These are phyloP conservation scores for Nakaseomyces bracarensis DNA, from an alignment of 1,139 yeast species.

Conservation along the genomic window DNA sequence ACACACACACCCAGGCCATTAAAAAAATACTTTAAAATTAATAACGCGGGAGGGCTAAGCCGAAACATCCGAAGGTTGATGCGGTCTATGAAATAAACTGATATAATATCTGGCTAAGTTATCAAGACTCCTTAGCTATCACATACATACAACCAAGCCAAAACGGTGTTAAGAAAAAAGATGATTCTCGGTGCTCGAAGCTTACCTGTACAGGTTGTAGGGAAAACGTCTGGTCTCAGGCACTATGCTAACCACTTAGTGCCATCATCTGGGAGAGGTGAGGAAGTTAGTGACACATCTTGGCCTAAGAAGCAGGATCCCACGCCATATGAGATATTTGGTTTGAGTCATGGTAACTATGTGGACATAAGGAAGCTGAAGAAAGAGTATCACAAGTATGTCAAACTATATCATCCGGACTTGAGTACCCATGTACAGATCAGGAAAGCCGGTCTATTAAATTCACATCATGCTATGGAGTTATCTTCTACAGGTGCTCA, in stretches of 20 bases:
- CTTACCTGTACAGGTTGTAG: too few relatives aligned
- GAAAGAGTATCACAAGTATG: slow-evolving; percentile 50
- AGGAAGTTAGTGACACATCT: not conserved
- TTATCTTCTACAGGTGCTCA: slow-evolving; percentile 2
- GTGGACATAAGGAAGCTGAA: slow-evolving; percentile 42
- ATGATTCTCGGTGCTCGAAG: too few relatives aligned
- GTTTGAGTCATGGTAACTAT: slow-evolving; percentile 34
- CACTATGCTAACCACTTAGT: not conserved
- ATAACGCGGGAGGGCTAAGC: too few relatives aligned
- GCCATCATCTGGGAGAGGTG: not conserved
- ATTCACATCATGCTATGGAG: slow-evolving; percentile 5
- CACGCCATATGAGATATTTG: slow-evolving; percentile 68
- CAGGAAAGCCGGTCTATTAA: slow-evolving; percentile 20
- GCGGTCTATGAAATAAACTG: not conserved
- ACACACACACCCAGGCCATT: too few relatives aligned
- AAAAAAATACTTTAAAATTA: too few relatives aligned
- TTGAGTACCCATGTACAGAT: slow-evolving; percentile 33
- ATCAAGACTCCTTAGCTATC: not conserved
- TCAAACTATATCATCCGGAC: slow-evolving; percentile 87
- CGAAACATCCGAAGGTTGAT: not conserved
- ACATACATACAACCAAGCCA: too few relatives aligned
- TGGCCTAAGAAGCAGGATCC: slow-evolving; percentile 63
- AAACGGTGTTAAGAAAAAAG: too few relatives aligned
- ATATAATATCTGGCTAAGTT: not conserved
- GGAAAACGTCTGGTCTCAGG: not conserved